Evolutionary conservation across 2,329 filamentous ascomycete genomes (phyloP), one percentile per base, ranked within the genome.

Genomic region (Fusarium palustre): DNA sequence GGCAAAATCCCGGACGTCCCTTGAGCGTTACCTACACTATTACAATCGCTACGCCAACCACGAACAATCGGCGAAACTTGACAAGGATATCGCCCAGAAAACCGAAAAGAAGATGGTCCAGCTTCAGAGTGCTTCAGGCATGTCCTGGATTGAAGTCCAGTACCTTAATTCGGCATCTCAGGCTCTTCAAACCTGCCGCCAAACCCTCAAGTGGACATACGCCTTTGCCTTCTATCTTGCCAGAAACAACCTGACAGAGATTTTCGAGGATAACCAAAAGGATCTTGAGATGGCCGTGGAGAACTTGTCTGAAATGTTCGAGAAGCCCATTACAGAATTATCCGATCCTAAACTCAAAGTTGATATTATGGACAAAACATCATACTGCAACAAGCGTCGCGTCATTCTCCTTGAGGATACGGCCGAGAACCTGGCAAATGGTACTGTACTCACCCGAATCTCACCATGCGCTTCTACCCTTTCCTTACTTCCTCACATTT

Each of bases 91-190:
- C 54, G 97, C 94, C 72, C 85, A 92, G 50, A 97, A 97, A 86
- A 98, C 96, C 1, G 95, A 99, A 81, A 97, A 95, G 87, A 99
- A 99, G 86, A 99, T 99, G 96, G 92, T 95, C 31, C 92, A 96
- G 78, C 86, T 99, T 43, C 96, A 99, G 80, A 94, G 92, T 39
- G 90, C 93, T 30, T 97, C 95, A 0, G 94, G 93, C 68, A 94
- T 99, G 89, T 97, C 94, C 0, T 99, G 96, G 96, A 99, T 99
- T 63, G 96, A 99, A 78, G 96, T 99, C 9, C 96, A 99, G 77
- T 99, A 98, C 78, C 87, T 99, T 24, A 93, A 97, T 76, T 91
- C 92, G 3, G 96, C 96, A 0, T 97, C 94, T 0, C 93, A 97
- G 77, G 93, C 95, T 5, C 86, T 99, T 18, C 95, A 98, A 81